A percentile compares a stretch with the other conserved stretches of the same genome.
These are phyloP conservation scores for Aspergillus tanneri DNA, from an alignment of 2,329 filamentous ascomycete species.

Conservation along the genomic window DNA sequence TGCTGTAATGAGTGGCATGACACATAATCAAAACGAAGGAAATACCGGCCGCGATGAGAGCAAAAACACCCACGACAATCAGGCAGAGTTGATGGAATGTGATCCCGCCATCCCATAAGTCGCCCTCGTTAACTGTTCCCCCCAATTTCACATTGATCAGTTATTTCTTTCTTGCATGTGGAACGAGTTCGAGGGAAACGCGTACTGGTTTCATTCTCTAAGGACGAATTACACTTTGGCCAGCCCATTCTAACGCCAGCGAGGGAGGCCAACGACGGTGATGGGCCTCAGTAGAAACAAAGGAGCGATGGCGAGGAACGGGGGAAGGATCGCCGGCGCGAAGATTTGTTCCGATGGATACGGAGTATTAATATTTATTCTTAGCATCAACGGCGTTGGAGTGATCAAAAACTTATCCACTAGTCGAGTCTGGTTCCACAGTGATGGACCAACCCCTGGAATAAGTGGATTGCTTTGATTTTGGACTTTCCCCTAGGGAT, in stretches of 20 bases:
- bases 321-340: not conserved
- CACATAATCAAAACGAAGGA: constrained; percentile 56
- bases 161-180: not conserved
- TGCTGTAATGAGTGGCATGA: constrained; percentile 61
- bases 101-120: constrained; percentile 52
- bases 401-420: constrained; percentile 15
- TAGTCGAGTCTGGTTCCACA: constrained; percentile 2
- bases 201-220: constrained; percentile 48
- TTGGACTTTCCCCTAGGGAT: constrained; percentile 1
- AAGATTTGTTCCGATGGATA: not conserved
- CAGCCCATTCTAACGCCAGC: constrained; percentile 39
- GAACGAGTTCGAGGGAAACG: not conserved
- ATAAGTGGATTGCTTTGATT: constrained; percentile 6
- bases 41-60: constrained; percentile 50
- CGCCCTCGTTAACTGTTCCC: constrained; percentile 45
- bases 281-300: not conserved
- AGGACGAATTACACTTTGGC: constrained; percentile 53
- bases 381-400: not conserved
- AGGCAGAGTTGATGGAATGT: constrained; percentile 60
- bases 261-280: constrained; percentile 3
- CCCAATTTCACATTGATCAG: not conserved
- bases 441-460: constrained; percentile 18
- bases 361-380: not conserved
- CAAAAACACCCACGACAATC: constrained; percentile 54
- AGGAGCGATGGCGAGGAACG: constrained; percentile 11